Evolutionary conservation across 2,329 filamentous ascomycete genomes (phyloP), one percentile per base, ranked within the genome.

Genomic region (Pseudogymnoascus pannorum): DNA sequence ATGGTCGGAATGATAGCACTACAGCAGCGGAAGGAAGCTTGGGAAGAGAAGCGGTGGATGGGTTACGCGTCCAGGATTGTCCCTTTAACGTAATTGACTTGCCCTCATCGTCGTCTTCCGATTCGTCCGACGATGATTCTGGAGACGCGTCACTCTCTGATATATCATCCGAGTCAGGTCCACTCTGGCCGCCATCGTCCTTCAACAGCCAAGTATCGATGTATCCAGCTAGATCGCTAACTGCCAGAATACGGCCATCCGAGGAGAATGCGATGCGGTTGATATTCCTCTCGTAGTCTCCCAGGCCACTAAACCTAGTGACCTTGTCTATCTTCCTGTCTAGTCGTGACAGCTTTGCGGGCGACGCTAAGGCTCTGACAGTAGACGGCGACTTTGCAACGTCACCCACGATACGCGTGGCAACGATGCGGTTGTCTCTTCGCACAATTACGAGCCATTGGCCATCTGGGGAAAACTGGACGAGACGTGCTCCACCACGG

Each of bases 161-260:
- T 24, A 66, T 63, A 54, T 61, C 61, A 42, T 66, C 64, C 16
- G 67, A 63, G 62, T 69, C 68, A 60, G 68, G 63, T 40, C 71
- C 66, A 65, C 75, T 72, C 70, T 75, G 68, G 64, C 75, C 72
- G 62, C 66, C 71, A 29, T 73, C 69, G 16, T 66, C 65, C 44
- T 60, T 70, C 60, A 96, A 75, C 1, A 91, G 76, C 89, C 92
- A 99, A 16, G 87, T 91, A 71, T 97, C 92, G 31, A 97, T 79
- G 73, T 87, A 91, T 44, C 94, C 94, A 44, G 88, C 87, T 59
- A 97, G 75, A 72, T 97, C 93, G 57, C 88, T 87, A 29, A 87
- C 84, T 7, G 88, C 92, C 54, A 97, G 77, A 64, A 96, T 83
- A 66, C 82, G 85, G 71, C 89, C 91, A 71, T 96, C 88, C 4